A percentile compares a stretch with the other conserved stretches of the same genome.
These are phyloP conservation scores for Thinopyrum obtusiflorum DNA, from an alignment of 202 grass and related monocot species.

Conservation along the genomic window DNA sequence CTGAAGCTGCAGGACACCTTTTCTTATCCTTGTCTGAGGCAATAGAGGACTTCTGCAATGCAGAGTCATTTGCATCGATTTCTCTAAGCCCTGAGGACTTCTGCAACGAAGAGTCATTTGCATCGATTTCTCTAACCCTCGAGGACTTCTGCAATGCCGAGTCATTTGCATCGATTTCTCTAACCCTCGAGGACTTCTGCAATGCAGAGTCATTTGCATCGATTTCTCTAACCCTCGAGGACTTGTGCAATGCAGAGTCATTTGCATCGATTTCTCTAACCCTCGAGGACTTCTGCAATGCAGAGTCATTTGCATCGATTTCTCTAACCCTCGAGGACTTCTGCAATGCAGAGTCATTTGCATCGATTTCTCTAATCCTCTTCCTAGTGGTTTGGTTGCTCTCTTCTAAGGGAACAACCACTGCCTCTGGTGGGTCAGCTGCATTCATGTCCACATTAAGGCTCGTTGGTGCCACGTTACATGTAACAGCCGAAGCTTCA, in stretches of 20 bases:
- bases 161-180: too few relatives aligned
- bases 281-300: conserved; percentile 3
- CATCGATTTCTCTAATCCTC: not conserved
- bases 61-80: not conserved
- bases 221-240: too few relatives aligned
- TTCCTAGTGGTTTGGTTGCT: conserved; percentile 12
- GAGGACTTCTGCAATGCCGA: too few relatives aligned
- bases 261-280: too few relatives aligned
- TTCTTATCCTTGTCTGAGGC: conserved; percentile 3
- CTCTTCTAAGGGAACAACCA: not conserved
- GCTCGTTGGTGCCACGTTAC: conserved; percentile 13
- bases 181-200: too few relatives aligned
- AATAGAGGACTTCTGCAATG: conserved; percentile 19
- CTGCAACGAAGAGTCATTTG: too few relatives aligned
- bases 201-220: too few relatives aligned
- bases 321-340: too few relatives aligned
- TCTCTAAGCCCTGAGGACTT: not conserved
- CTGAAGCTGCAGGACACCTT: not conserved
- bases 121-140: too few relatives aligned
- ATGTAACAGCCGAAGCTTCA: not conserved
- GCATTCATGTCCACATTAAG: not conserved
- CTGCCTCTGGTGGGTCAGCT: conserved; percentile 8
- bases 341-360: too few relatives aligned
- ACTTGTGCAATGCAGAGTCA: too few relatives aligned
- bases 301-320: too few relatives aligned